phyloP scores from a whole-genome alignment of 2,329 filamentous ascomycete genomes.

The Tricladium varicosporioides region DNA sequence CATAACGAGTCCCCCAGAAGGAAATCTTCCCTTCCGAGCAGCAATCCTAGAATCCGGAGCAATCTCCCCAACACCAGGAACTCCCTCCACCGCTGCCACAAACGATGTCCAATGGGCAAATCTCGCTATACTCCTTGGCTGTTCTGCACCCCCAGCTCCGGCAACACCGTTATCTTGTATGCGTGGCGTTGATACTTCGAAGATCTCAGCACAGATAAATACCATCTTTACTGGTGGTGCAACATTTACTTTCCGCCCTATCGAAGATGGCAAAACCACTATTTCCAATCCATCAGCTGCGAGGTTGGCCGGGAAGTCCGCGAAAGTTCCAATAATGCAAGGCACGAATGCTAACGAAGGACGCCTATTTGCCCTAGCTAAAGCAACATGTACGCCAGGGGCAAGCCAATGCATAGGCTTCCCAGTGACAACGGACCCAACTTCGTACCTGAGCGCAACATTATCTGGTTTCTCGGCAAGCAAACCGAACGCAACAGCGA shows the following conservation, averaged over 20 bases:
- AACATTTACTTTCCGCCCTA: background rate
- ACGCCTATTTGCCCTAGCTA: too few relatives aligned
- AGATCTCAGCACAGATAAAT: background rate
- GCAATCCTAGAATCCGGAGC: conserved; percentile 9
- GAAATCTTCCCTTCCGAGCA: conserved; percentile 10
- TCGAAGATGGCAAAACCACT: background rate
- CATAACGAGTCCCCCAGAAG: background rate
- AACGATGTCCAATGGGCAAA: background rate
- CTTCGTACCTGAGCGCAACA: too few relatives aligned
- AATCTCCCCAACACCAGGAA: background rate
- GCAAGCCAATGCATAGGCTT: too few relatives aligned
- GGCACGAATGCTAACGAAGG: conserved; percentile 2
- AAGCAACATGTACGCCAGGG: too few relatives aligned
- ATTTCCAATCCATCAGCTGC: background rate
- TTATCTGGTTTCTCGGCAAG: too few relatives aligned
- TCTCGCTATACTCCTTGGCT: background rate
- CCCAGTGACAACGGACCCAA: too few relatives aligned
- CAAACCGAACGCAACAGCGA: too few relatives aligned
- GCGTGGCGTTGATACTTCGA: background rate
- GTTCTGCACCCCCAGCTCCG: background rate
- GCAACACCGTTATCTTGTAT: background rate
- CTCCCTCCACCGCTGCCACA: background rate
- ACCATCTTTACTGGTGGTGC: background rate
- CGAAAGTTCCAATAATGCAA: background rate
- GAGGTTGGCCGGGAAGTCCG: background rate